Evolutionary conservation across 2,329 filamentous ascomycete species (phyloP).

Genomic region (Fusarium algeriense): DNA sequence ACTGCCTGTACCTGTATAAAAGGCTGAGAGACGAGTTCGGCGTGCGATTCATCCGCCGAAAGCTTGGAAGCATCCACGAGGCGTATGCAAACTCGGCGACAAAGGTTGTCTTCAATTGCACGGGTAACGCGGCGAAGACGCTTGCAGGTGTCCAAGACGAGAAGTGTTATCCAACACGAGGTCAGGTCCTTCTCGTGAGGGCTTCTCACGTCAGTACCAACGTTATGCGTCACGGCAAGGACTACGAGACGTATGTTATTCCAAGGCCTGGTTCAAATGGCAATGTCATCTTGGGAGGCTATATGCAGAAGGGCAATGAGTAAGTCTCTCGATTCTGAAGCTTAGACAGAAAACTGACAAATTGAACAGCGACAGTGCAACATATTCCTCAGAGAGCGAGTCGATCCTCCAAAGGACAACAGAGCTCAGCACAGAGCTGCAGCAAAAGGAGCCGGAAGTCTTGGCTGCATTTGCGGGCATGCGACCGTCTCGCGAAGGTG

Average conservation of each 20-base stretch:
- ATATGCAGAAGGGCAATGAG: slow-evolving; percentile 4
- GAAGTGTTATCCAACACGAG: slow-evolving; percentile 7
- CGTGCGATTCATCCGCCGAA: neutral
- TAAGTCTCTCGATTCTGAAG: neutral
- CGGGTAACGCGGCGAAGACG: neutral
- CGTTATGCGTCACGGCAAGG: slow-evolving; percentile 2
- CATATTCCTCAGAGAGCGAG: neutral
- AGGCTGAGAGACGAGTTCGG: neutral
- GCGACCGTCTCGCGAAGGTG: slow-evolving; percentile 5
- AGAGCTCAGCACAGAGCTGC: neutral
- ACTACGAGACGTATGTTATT: slow-evolving; percentile 2
- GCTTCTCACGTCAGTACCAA: neutral
- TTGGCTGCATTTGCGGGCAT: slow-evolving; percentile 2
- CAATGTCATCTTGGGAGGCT: slow-evolving; percentile 7
- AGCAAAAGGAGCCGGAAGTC: neutral
- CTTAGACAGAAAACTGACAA: accelerated
- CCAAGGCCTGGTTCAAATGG: slow-evolving; percentile 10
- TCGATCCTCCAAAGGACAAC: slow-evolving; percentile 4
- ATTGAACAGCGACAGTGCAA: neutral
- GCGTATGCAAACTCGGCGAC: neutral
- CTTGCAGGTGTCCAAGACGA: neutral
- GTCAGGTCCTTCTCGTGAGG: neutral
- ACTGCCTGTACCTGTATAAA: neutral
- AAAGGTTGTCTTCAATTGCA: neutral
- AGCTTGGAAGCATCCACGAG: neutral